phyloP scores from a whole-genome alignment of 2,329 filamentous ascomycete genomes.

The Exophiala calicioides region DNA sequence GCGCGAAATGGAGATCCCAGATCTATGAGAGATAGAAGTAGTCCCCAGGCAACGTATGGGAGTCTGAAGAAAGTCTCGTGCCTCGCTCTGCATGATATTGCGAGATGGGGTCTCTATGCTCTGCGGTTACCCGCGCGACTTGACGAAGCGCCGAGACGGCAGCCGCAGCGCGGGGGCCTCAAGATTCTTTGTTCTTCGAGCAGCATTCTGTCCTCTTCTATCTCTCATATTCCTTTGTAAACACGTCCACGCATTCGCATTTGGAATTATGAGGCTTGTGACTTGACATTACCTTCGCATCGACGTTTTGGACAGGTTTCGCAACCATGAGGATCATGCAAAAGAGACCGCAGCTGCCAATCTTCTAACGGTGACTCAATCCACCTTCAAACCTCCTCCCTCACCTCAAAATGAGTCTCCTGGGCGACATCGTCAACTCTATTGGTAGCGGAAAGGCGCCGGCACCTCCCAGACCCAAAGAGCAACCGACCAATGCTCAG shows the following conservation, averaged over 20 bases:
- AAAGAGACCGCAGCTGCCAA: background rate
- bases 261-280: background rate
- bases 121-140: no score
- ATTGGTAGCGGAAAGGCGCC: constrained; percentile 45
- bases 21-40: no score
- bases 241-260: background rate
- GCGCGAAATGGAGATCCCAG: no score
- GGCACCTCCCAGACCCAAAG: constrained; percentile 25
- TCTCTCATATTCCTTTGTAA: constrained; percentile 1
- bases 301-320: background rate
- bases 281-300: background rate
- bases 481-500: constrained; percentile 20
- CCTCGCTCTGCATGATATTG: no score
- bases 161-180: no score
- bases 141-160: no score
- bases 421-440: constrained; percentile 54
- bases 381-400: background rate
- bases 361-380: constrained; percentile 7
- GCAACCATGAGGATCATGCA: constrained; percentile 16
- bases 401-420: constrained; percentile 38
- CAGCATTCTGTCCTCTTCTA: background rate
- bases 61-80: no score
- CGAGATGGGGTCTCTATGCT: no score
- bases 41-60: no score
- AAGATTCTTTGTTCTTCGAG: constrained; percentile 1